phyloP scores from a whole-genome alignment of 768 basidiomycete genomes.

The Boletus reticulatus region DNA sequence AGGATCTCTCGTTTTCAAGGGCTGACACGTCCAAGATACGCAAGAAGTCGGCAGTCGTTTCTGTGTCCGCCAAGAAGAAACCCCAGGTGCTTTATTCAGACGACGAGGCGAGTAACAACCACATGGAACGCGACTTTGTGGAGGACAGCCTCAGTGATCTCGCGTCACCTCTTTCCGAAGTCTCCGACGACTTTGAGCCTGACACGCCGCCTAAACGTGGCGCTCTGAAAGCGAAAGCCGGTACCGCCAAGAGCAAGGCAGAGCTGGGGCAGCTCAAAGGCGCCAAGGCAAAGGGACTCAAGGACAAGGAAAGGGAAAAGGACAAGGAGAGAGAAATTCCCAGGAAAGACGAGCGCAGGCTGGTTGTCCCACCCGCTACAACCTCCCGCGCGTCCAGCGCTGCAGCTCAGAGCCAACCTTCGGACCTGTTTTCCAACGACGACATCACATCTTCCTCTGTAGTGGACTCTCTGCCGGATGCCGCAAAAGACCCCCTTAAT shows the following conservation, averaged over 20 bases:
- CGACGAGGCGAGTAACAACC: constrained; percentile 26
- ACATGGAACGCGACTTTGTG: constrained; percentile 21
- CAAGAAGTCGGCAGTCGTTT: constrained; percentile 13
- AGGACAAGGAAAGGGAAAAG: constrained; percentile 31
- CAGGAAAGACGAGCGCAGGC: constrained; percentile 43
- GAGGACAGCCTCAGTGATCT: constrained; percentile 28
- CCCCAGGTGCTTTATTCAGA: constrained; percentile 27
- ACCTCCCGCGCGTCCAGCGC: constrained; percentile 29
- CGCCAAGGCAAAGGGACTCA: constrained; percentile 30
- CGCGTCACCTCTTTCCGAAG: constrained; percentile 21
- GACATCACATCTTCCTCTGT: constrained; percentile 10
- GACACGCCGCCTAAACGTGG: constrained; percentile 23
- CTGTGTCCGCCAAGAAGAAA: constrained; percentile 19
- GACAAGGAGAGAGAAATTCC: constrained; percentile 34
- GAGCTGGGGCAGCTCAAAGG: constrained; percentile 14
- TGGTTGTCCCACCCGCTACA: constrained; percentile 11
- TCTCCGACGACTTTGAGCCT: constrained; percentile 25
- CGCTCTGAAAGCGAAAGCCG: constrained; percentile 20
- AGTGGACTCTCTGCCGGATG: constrained; percentile 10
- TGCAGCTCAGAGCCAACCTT: constrained; percentile 32
- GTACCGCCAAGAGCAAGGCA: constrained; percentile 24
- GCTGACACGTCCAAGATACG: constrained; percentile 7
- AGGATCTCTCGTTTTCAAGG: neutral
- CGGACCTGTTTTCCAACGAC: constrained; percentile 32
- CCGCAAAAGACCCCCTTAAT: constrained; percentile 18